A percentile compares a stretch with the other conserved stretches of the same genome.
phyloP scores from a whole-genome alignment of 768 basidiomycete genomes.

The Leccinum subgranulosum region DNA sequence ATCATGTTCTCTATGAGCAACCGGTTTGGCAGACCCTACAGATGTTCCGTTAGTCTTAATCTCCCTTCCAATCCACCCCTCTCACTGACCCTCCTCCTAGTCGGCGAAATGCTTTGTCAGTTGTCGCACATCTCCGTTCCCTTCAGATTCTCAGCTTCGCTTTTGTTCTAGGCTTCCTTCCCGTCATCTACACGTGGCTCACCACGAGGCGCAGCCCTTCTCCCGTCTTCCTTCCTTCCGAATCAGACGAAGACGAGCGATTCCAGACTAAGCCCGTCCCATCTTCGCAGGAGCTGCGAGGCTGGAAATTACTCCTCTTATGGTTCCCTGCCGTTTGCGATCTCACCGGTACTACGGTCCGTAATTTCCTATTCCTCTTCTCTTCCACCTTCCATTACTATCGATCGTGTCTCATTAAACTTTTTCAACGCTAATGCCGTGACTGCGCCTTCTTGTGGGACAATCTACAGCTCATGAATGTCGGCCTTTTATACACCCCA shows the following conservation, averaged over 20 bases:
- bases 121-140: slow-evolving; percentile 23
- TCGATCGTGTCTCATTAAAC: slow-evolving; percentile 4
- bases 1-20: slow-evolving; percentile 83
- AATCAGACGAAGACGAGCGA: slow-evolving; percentile 44
- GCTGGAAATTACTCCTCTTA: slow-evolving; percentile 70
- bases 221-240: slow-evolving; percentile 54
- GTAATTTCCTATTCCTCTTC: slow-evolving; percentile 31
- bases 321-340: slow-evolving; percentile 91
- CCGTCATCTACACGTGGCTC: slow-evolving; percentile 71
- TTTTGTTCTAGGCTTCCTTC: slow-evolving; percentile 68
- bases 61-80: slow-evolving; percentile 10
- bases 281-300: slow-evolving; percentile 48
- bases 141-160: slow-evolving; percentile 17
- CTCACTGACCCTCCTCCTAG: slow-evolving; percentile 45
- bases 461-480: slow-evolving; percentile 73
- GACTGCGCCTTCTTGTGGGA: slow-evolving; percentile 9
- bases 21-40: slow-evolving; percentile 91
- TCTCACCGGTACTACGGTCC: slow-evolving; percentile 85
- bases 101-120: slow-evolving; percentile 93
- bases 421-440: slow-evolving; percentile 18
- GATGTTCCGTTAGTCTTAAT: slow-evolving; percentile 70
- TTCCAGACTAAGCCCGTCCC: slow-evolving; percentile 31
- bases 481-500: slow-evolving; percentile 92
- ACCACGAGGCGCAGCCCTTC: slow-evolving; percentile 42
- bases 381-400: slow-evolving; percentile 7